Conservation (phyloP, 768 basidiomycete species). For the Kwoniella sp. region DNA sequence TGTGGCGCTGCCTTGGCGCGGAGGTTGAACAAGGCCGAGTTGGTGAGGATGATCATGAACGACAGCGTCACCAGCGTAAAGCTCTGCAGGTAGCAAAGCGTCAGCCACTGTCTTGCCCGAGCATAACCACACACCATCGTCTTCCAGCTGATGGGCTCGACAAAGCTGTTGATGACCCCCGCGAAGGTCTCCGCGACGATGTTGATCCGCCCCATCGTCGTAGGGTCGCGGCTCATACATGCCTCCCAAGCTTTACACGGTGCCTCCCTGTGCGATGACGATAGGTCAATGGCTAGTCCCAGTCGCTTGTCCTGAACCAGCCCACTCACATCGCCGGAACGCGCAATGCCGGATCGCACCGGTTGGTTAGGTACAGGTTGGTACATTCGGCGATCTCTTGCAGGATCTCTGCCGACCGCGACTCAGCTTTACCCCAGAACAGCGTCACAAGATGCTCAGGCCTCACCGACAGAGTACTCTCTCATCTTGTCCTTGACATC, state of each 20-base stretch:
- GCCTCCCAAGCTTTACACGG: slow-evolving; percentile 86
- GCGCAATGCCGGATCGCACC: slow-evolving; percentile 64
- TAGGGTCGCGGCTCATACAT: slow-evolving; percentile 93
- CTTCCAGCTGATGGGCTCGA: slow-evolving; percentile 97
- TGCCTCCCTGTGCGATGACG: slow-evolving; percentile 53
- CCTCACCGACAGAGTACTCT: slow-evolving; percentile 81
- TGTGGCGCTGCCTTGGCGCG: slow-evolving; percentile 20
- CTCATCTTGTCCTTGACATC: slow-evolving; percentile 83
- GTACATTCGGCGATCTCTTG: slow-evolving; percentile 89
- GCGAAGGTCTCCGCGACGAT: slow-evolving; percentile 93
- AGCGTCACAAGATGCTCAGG: slow-evolving; percentile 1
- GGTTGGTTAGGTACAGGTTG: slow-evolving; percentile 71
- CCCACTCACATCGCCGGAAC: slow-evolving; percentile 70
- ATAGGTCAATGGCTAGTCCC: background rate
- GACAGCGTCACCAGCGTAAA: slow-evolving; percentile 49
- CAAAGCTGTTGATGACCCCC: slow-evolving; percentile 92
- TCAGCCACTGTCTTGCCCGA: background rate
- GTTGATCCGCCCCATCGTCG: slow-evolving; percentile 77
- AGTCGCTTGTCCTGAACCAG: background rate
- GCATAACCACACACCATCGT: slow-evolving; percentile 63
- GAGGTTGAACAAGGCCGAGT: slow-evolving; percentile 48
- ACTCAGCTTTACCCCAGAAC: too few relatives aligned
- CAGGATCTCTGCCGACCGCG: slow-evolving; percentile 63
- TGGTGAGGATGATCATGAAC: slow-evolving; percentile 47
- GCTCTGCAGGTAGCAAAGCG: slow-evolving; percentile 22